Base-by-base conservation (phyloP, 2,329 filamentous ascomycete species). In the Polytolypa hystricis region DNA sequence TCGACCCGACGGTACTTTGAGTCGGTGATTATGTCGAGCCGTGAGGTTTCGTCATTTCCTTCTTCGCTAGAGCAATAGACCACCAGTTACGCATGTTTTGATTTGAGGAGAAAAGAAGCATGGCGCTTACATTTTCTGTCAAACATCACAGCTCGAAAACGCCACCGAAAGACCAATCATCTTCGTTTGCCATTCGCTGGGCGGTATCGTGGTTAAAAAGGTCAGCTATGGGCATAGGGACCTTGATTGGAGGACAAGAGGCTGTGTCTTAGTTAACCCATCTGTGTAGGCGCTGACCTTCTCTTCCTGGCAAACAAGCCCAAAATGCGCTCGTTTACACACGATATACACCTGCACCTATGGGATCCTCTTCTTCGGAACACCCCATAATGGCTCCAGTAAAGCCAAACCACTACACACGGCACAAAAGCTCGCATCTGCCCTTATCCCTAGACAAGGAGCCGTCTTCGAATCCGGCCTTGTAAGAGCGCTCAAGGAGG, bases 401-500 rank as follows among this genome's bases (percentile, higher is more conserved):
- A 60, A 58, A 49, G 53, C 58, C 18, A 42, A 42, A 14, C 40
- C 52, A 14, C 30, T 49, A 5, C 9, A 29, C 10, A 46, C 16
- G 18, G 33, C 58, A 16, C 48, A 50, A 34, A 57, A 56, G 37
- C 39, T 58, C 3, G 50, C 44, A n/a, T 45, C 48, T 15, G 33
- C 55, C 19, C 25, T 45, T 10, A 16, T 56, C 9, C 54, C 57
- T 20, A 55, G 44, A 20, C 40, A 36, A 14, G 41, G 52, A 9
- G 15, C 49, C 2, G 37, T 51, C 14, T 46, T 50, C 19, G 47
- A 56, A 21, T 44, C 70, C 7, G 68, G 70, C 0, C 55, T 79
- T 23, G 60, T 75, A 5, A 66, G 63, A 48, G 72, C 69, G 2
- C 55, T 78, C n/a, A 60, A 69, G 40, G 61, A 65, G 38, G 63